Evolutionary conservation across 2,329 filamentous ascomycete species (phyloP).

Genomic region (Penicillium brevicompactum): DNA sequence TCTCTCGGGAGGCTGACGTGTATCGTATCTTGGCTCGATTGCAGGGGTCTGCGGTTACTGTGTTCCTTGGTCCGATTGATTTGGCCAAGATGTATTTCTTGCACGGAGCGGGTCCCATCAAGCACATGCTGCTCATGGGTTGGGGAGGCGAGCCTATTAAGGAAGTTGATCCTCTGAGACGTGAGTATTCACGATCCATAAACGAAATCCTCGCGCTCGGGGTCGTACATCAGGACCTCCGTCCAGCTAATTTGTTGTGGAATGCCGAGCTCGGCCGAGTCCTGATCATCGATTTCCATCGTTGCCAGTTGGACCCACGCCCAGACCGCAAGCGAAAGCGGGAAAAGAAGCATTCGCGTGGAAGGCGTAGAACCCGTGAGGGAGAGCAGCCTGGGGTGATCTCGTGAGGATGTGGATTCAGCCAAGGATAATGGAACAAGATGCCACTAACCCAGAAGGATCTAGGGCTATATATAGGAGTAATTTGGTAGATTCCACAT

Average conservation of each 20-base stretch:
- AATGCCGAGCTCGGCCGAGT: conserved; percentile 7
- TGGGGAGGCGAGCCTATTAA: background rate
- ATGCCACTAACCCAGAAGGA: too few relatives aligned
- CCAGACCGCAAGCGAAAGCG: too few relatives aligned
- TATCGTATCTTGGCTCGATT: background rate
- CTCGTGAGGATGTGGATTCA: too few relatives aligned
- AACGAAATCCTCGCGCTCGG: background rate
- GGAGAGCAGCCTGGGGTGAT: too few relatives aligned
- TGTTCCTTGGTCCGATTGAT: background rate
- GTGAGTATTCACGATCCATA: background rate
- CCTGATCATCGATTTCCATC: conserved; percentile 7
- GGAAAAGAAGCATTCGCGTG: too few relatives aligned
- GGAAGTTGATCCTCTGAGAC: background rate
- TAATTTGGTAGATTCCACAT: too few relatives aligned
- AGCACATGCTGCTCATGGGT: background rate
- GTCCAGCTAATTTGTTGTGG: conserved; percentile 4
- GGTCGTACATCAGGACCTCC: conserved; percentile 6
- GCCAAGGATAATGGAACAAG: too few relatives aligned
- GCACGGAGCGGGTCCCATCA: background rate
- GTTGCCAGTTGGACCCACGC: too few relatives aligned
- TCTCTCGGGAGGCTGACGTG: background rate
- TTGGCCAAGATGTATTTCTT: background rate
- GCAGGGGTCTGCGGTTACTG: background rate
- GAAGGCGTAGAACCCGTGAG: too few relatives aligned
- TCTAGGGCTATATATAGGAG: too few relatives aligned